phyloP scores from a whole-genome alignment of 345 rosid species.

The Pistacia atlantica region DNA sequence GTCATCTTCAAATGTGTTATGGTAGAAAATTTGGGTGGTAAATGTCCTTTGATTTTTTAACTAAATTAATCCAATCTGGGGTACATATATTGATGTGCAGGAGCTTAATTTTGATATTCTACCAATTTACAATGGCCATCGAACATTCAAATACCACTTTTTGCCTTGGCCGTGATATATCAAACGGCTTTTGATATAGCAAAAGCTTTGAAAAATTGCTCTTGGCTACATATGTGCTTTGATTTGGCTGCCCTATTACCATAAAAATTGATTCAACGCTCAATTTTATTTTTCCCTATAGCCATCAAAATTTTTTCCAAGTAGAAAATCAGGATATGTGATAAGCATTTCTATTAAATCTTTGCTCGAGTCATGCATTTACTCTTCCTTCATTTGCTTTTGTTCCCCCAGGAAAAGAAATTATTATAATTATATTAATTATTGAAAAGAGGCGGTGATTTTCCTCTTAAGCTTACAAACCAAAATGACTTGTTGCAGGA shows the following conservation, averaged over 20 bases:
- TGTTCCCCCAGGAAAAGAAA: not conserved
- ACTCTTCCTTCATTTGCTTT: too few relatives aligned
- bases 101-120: too few relatives aligned
- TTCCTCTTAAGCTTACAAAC: not conserved
- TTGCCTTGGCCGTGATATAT: not conserved
- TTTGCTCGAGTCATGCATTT: not conserved
- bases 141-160: not conserved
- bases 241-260: not conserved
- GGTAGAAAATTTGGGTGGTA: not conserved
- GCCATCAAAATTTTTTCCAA: not conserved
- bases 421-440: not conserved
- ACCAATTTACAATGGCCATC: too few relatives aligned
- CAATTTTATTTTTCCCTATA: not conserved
- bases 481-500: constrained; percentile 47
- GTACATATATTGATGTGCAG: not conserved
- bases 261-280: not conserved
- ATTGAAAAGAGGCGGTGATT: not conserved
- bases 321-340: too few relatives aligned
- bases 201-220: not conserved
- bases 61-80: not conserved
- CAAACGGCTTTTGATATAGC: not conserved
- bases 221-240: not conserved
- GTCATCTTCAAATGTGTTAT: not conserved
- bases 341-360: not conserved
- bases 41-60: not conserved